These are phyloP conservation scores for Ceraceosorus guamensis DNA, from an alignment of 1,284 basidiomycete genomes.

Conservation along the genomic window DNA sequence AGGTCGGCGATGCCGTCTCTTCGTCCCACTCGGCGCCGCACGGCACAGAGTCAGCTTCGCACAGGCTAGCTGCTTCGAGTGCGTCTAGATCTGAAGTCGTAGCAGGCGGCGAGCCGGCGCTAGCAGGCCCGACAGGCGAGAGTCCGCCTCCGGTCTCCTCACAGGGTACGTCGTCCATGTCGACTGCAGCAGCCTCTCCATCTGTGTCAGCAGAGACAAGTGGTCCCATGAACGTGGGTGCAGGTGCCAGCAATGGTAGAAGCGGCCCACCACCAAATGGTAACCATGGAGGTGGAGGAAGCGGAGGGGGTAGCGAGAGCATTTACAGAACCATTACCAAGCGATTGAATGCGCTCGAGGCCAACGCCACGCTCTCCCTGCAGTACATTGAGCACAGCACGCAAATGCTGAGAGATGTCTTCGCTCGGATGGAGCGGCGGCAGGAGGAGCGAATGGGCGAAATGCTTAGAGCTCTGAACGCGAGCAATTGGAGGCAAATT, in stretches of 20 bases:
- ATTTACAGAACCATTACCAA: conserved; percentile 97
- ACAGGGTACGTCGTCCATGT: too few relatives aligned
- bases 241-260: not conserved
- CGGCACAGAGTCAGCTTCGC: too few relatives aligned
- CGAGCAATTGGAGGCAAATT: conserved; percentile 52
- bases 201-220: too few relatives aligned
- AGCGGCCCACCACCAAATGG: not conserved
- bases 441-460: conserved; percentile 52
- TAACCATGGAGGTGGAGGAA: conserved; percentile 12
- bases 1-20: too few relatives aligned
- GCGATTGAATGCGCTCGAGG: conserved; percentile 73
- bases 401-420: conserved; percentile 64
- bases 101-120: too few relatives aligned
- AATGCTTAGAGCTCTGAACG: conserved; percentile 59
- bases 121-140: too few relatives aligned
- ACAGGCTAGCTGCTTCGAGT: too few relatives aligned
- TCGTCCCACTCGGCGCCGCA: too few relatives aligned
- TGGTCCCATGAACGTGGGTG: not conserved
- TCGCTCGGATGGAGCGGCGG: conserved; percentile 61
- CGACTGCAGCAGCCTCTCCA: too few relatives aligned
- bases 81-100: too few relatives aligned
- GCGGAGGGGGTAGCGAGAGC: conserved; percentile 55
- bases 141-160: too few relatives aligned
- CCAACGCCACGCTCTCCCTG: conserved; percentile 76
- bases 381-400: conserved; percentile 88